Evolutionary conservation across 805 yeast genomes (phyloP), one percentile per base, ranked within the genome.

Genomic region (Saturnispora gosingensis): DNA sequence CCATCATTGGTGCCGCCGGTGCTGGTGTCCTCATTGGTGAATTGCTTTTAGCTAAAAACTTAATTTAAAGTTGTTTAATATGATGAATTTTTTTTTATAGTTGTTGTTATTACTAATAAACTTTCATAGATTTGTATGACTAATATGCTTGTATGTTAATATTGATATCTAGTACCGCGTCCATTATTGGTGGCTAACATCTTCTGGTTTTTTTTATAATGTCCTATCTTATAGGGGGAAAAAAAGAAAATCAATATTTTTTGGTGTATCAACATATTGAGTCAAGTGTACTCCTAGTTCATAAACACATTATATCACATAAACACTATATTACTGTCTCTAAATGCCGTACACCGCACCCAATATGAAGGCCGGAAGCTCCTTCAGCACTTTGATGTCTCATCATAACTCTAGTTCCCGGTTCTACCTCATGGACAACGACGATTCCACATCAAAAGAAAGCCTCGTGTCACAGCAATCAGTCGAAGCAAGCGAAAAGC

Each of bases 1-100:
- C 99, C 51, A 79, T 93, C 62, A 88, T 93, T 59, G 99, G 99
- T 65, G 99, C 99, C 64, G 99, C 99, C 25, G 99, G 99, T 67
- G 85, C 97, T 8, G 99, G 99, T 69, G 77, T 93, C 55, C 80
- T 93, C 69, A 93, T 93, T 67, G 99, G 95, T 49, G 99, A 93
- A 74, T 75, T 89, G 51, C 76, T 93, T 61, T 70, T 78, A 54
- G 90, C 90, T 54, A 89, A 85, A 72, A 76, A 80, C 54, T 69
- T 88, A 58, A 76, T 91, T 56, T 89, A 77, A 67, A 40, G 16
- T 34, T 25, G 18, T 22, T 30, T 13, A 32, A 16, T 32, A 30
- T 32, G 38, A 43, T 20, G 28, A 22, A 45, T 18, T 30, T 30
- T 45, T 30, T 30, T n/a, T 44, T 40, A 18, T 40, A 16, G 30